Evolutionary conservation across 2,329 filamentous ascomycete genomes (phyloP).

Genomic region (Sarocladium strictum): DNA sequence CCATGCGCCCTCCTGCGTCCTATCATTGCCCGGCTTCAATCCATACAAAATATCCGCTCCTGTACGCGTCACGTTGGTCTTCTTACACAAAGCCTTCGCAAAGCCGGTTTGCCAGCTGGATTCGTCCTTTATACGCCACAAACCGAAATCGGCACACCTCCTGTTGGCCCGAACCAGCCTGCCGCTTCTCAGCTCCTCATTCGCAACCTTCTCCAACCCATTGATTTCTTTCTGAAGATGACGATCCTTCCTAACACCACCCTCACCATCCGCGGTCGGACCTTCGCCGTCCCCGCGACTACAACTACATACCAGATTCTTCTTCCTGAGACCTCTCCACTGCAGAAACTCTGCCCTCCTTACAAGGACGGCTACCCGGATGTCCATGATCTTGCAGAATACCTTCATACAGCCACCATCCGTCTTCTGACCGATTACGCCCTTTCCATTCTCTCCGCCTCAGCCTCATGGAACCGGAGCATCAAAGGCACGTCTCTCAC

Average conservation of each 20-base stretch:
- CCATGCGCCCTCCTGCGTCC: slow-evolving; percentile 46
- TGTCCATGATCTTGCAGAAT: slow-evolving; percentile 37
- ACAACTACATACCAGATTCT: slow-evolving; percentile 39
- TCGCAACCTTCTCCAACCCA: slow-evolving; percentile 34
- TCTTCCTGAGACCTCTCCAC: slow-evolving; percentile 28
- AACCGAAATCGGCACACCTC: slow-evolving; percentile 23
- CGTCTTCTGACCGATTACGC: slow-evolving; percentile 33
- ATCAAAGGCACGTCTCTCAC: slow-evolving; percentile 27
- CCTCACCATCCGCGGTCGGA: slow-evolving; percentile 38
- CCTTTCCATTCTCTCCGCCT: slow-evolving; percentile 19
- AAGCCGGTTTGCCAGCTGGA: slow-evolving; percentile 37
- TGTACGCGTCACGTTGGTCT: slow-evolving; percentile 37
- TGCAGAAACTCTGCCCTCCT: slow-evolving; percentile 36
- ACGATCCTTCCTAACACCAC: slow-evolving; percentile 36
- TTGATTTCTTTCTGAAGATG: slow-evolving; percentile 37
- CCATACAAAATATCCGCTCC: slow-evolving; percentile 32
- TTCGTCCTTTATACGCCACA: slow-evolving; percentile 37
- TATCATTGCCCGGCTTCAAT: slow-evolving; percentile 42
- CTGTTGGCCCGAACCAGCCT: slow-evolving; percentile 28
- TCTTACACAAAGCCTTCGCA: slow-evolving; percentile 37
- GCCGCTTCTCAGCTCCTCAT: slow-evolving; percentile 39
- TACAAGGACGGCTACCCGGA: slow-evolving; percentile 38
- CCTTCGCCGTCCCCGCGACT: slow-evolving; percentile 36
- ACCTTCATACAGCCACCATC: slow-evolving; percentile 36
- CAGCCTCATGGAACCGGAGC: slow-evolving; percentile 3